Conservation (phyloP, 2,329 filamentous ascomycete species). For the Didymella lethalis region DNA sequence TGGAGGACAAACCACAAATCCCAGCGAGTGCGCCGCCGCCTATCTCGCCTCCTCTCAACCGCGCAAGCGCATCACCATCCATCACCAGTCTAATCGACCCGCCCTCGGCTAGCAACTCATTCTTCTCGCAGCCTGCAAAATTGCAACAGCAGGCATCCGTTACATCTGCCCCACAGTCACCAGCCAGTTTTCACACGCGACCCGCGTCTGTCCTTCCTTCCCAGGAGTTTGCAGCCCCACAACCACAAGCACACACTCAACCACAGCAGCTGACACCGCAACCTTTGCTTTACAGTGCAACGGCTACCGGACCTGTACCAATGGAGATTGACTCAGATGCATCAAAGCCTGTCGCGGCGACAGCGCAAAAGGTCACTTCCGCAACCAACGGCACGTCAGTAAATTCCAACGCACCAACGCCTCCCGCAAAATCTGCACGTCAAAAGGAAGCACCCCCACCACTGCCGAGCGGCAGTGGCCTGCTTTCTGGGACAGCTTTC, state of each 20-base stretch:
- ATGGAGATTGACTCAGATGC: conserved; percentile 51
- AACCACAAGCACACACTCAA: conserved; percentile 28
- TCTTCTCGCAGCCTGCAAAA: conserved; percentile 44
- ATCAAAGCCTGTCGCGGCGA: conserved; percentile 27
- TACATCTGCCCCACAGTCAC: conserved; percentile 52
- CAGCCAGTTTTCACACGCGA: conserved; percentile 43
- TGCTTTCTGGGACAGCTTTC: conserved; percentile 69
- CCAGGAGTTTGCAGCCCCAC: conserved; percentile 36
- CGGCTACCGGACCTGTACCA: conserved; percentile 35
- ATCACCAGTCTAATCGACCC: conserved; percentile 91
- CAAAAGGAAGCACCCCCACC: conserved; percentile 65
- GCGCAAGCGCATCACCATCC: conserved; percentile 87
- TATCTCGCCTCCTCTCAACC: conserved; percentile 65
- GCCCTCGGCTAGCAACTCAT: conserved; percentile 53
- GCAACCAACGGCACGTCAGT: conserved; percentile 49
- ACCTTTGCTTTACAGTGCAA: conserved; percentile 23
- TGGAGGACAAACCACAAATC: conserved; percentile 52
- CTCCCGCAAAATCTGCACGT: conserved; percentile 63
- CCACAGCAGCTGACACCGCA: conserved; percentile 24
- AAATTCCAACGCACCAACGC: conserved; percentile 60
- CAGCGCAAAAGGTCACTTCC: conserved; percentile 46
- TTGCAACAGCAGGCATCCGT: conserved; percentile 48
- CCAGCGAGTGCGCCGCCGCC: conserved; percentile 56
- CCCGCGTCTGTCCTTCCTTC: conserved; percentile 40
- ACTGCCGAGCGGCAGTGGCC: conserved; percentile 68